Conservation (phyloP, 177 flowering plant genomes). For the Vitis hybrid region DNA sequence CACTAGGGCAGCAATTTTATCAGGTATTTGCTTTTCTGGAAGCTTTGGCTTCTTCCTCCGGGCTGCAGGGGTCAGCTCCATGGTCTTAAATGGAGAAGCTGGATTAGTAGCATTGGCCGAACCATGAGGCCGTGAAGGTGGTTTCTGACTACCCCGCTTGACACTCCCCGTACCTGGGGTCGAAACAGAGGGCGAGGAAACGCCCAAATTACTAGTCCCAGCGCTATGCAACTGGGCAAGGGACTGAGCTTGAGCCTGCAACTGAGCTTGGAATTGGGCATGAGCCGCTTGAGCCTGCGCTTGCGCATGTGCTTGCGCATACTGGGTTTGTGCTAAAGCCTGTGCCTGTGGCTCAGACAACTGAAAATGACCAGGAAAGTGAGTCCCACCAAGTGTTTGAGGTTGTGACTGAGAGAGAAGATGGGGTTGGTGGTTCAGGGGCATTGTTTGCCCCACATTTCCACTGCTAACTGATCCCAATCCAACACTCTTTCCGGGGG, state of each 20-base stretch:
- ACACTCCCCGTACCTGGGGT: conserved; percentile 43
- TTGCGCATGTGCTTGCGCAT: conserved; percentile 30
- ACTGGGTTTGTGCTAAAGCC: conserved; percentile 30
- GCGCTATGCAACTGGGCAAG: conserved; percentile 27
- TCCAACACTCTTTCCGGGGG: conserved; percentile 21
- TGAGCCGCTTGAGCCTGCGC: conserved; percentile 31
- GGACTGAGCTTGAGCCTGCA: conserved; percentile 37
- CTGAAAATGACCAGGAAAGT: conserved; percentile 52
- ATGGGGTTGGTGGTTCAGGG: conserved; percentile 26
- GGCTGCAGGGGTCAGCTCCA: conserved; percentile 86
- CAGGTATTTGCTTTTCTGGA: conserved; percentile 70
- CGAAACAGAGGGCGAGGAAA: conserved; percentile 52
- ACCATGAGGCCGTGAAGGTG: conserved; percentile 69
- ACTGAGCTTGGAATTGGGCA: conserved; percentile 41
- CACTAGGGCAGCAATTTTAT: conserved; percentile 65
- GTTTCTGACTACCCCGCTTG: conserved; percentile 62
- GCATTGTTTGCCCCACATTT: conserved; percentile 20
- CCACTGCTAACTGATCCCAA: conserved; percentile 13
- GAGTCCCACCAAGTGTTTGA: conserved; percentile 32
- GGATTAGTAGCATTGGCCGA: conserved; percentile 30
- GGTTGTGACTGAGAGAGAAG: conserved; percentile 33
- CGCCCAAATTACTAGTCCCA: conserved; percentile 31
- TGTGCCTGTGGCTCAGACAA: conserved; percentile 49
- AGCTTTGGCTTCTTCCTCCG: conserved; percentile 65
- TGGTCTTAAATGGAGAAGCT: conserved; percentile 55